Percentiles rank a stretch among this genome's conserved stretches.
Evolutionary conservation across 495 filamentous ascomycete genomes (phyloP).

Genomic region (Xeromyces bisporus): DNA sequence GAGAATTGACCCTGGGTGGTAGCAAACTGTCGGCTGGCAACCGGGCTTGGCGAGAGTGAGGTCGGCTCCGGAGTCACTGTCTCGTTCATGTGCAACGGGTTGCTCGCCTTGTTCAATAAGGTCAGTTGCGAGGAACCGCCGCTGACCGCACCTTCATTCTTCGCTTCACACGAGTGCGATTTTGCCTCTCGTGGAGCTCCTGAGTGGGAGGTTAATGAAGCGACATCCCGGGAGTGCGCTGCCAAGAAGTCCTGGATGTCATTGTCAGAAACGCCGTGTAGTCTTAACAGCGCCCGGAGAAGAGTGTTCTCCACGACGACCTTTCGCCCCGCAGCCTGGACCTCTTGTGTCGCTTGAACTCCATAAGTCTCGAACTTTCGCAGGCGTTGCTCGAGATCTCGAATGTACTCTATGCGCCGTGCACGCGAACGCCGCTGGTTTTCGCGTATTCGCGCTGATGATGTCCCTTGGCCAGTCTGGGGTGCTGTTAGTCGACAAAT

Average conservation of each 20-base stretch:
- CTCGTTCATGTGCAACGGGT: background rate
- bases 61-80: background rate
- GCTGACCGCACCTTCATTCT: no score
- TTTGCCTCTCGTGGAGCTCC: background rate
- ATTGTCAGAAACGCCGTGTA: conserved; percentile 5
- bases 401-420: conserved; percentile 50
- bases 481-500: background rate
- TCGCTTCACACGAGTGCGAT: background rate
- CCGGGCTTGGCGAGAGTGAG: background rate
- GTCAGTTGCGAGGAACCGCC: no score
- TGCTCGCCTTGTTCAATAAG: background rate
- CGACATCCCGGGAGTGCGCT: conserved; percentile 3
- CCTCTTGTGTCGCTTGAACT: conserved; percentile 39
- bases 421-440: conserved; percentile 61
- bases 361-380: conserved; percentile 38
- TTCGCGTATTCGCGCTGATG: conserved; percentile 26
- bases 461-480: background rate
- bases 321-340: conserved; percentile 44
- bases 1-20: background rate
- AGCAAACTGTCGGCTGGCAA: background rate
- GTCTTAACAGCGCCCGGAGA: conserved; percentile 31
- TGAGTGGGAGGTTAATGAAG: background rate
- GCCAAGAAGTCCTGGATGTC: conserved; percentile 5
- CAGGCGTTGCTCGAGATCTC: conserved; percentile 42
- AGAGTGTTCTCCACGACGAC: conserved; percentile 48